Conservation (phyloP, 2,329 filamentous ascomycete genomes). For the Botrytis squamosa region DNA sequence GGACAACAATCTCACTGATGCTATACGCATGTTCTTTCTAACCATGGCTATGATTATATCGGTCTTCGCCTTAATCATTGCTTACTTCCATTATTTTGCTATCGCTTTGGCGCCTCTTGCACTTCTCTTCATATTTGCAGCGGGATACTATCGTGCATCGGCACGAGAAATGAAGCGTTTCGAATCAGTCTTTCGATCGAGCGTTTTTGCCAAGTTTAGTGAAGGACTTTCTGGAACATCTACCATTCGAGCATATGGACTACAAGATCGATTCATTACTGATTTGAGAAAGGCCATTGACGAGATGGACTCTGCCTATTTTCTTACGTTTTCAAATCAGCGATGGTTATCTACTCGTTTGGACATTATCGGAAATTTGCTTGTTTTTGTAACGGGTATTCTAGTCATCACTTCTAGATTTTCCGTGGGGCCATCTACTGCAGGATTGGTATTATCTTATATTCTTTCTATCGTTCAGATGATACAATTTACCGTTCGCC, state of each 20-base stretch:
- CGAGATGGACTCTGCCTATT: slow-evolving; percentile 92
- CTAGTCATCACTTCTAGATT: slow-evolving; percentile 91
- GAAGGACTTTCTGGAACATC: slow-evolving; percentile 83
- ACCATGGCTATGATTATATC: slow-evolving; percentile 79
- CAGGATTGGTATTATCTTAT: slow-evolving; percentile 86
- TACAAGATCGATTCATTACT: slow-evolving; percentile 70
- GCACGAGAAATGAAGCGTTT: slow-evolving; percentile 93
- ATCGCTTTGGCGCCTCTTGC: slow-evolving; percentile 69
- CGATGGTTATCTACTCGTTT: slow-evolving; percentile 86
- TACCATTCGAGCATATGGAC: slow-evolving; percentile 84
- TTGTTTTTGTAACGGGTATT: slow-evolving; percentile 87
- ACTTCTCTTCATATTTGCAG: slow-evolving; percentile 75
- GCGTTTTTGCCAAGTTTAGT: slow-evolving; percentile 86
- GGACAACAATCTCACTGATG: slow-evolving; percentile 88
- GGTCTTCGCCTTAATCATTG: slow-evolving; percentile 86
- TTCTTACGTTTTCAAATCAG: slow-evolving; percentile 92
- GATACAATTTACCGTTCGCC: slow-evolving; percentile 92
- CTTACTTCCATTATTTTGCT: slow-evolving; percentile 82
- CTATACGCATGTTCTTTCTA: slow-evolving; percentile 88
- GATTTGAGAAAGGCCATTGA: slow-evolving; percentile 75
- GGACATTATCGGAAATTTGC: slow-evolving; percentile 76
- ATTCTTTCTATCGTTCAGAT: slow-evolving; percentile 92
- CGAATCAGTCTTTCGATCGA: slow-evolving; percentile 83
- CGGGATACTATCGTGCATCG: slow-evolving; percentile 85
- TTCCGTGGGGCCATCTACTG: slow-evolving; percentile 77